These are phyloP conservation scores for Neckera pumila DNA, from an alignment of 225 moss, liverwort and hornwort species.

Conservation along the genomic window DNA sequence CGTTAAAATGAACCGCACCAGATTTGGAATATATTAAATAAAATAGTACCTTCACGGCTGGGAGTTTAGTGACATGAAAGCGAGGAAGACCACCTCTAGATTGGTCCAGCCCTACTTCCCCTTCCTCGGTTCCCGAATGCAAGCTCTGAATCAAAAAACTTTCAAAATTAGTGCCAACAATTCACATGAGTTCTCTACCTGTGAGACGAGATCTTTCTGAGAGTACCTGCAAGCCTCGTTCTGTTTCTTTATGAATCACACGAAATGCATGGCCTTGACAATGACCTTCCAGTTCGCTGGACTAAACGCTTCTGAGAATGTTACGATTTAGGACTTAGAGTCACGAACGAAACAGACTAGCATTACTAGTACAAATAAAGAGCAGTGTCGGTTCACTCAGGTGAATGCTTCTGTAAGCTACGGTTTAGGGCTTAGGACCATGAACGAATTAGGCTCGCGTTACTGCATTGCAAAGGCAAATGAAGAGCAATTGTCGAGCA, in stretches of 20 bases:
- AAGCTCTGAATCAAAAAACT: background rate
- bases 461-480: background rate
- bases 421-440: background rate
- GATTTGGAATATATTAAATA: background rate
- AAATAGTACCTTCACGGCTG: slow-evolving; percentile 36
- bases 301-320: background rate
- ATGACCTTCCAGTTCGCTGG: background rate
- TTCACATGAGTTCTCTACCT: background rate
- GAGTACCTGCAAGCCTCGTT: background rate
- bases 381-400: background rate
- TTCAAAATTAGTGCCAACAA: background rate
- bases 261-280: background rate
- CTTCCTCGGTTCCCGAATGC: background rate
- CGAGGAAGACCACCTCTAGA: slow-evolving; percentile 75
- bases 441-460: background rate
- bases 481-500: background rate
- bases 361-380: background rate
- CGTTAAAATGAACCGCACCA: background rate
- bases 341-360: background rate
- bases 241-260: background rate
- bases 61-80: slow-evolving; percentile 62
- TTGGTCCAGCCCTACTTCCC: slow-evolving; percentile 20
- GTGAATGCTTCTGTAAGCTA: background rate
- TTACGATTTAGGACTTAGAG: background rate
- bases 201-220: background rate